Evolutionary conservation across 2,329 filamentous ascomycete species (phyloP), one percentile per base, ranked within the genome.

Genomic region (Tolypocladium pustulatum): DNA sequence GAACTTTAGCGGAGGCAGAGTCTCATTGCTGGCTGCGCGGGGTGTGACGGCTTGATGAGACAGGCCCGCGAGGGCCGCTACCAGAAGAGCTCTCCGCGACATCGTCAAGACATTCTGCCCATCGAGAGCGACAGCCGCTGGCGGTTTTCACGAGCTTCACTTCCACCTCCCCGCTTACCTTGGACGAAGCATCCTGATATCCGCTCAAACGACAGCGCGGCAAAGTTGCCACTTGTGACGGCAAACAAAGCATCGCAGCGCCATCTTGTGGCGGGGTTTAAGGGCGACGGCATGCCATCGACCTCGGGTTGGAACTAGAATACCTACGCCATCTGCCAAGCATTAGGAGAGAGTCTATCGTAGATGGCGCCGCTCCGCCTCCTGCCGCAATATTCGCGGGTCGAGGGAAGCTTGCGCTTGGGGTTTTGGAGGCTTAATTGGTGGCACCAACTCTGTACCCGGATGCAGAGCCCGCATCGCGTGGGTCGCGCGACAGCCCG

Each of bases 1-100:
- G 62, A 82, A 80, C 49, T 52, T 32, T 8, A 52, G 30, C 2
- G 49, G 30, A 12, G 49, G 27, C 27, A 52, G 30, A 52, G 49
- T 12, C 20, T n/a, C 17, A 9, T 32, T 30, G 27, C 27, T n/a
- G 25, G 27, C 17, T 9, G 17, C 49, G 10, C 9, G 30, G 22
- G 49, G 30, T n/a, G 30, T n/a, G 4, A 20, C 27, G 5, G 20
- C 17, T 52, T 34, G 30, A 34, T 34, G 30, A 22, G 49, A 52
- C 27, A 52, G 49, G 4, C 20, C 9, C 20, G 10, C 49, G 20
- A 52, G 49, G 8, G 30, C 10, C 2, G 30, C 27, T 4, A 52
- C 22, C 49, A 52, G 4, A 2, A 30, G 30, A 22, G 30, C 30
- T 13, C 30, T 32, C 17, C 49, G 20, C 49, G 30, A 32, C 49